Percentiles rank a stretch among this genome's conserved stretches.
phyloP scores from a whole-genome alignment of 805 yeast genomes.

The Ogataea paradorogensis region DNA sequence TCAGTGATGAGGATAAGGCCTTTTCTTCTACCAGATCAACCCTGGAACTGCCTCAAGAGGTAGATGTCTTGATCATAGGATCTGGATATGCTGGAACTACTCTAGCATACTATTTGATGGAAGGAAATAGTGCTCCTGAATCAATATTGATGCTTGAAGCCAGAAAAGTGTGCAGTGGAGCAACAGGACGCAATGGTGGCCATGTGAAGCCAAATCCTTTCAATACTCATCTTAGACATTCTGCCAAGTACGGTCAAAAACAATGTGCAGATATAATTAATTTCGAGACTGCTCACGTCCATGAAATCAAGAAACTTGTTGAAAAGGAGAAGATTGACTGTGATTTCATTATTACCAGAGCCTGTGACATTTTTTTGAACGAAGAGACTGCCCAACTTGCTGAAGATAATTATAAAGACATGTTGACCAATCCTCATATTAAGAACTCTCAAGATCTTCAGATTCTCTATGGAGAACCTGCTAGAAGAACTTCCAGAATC shows the following conservation, averaged over 20 bases:
- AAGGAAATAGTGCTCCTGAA: constrained; percentile 17
- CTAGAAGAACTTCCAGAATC: constrained; percentile 30
- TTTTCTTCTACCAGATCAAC: constrained; percentile 19
- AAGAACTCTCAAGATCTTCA: constrained; percentile 32
- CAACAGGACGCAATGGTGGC: constrained; percentile 50
- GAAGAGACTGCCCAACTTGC: constrained; percentile 14
- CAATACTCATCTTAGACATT: constrained; percentile 15
- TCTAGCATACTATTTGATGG: constrained; percentile 34
- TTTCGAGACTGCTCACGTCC: constrained; percentile 37
- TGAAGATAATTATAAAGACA: constrained; percentile 14
- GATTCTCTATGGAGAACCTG: constrained; percentile 31
- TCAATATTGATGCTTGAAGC: constrained; percentile 34
- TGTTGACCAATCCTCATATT: constrained; percentile 30
- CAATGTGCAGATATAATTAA: constrained; percentile 36
- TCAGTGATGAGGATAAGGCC: constrained; percentile 3
- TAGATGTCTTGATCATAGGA: constrained; percentile 41
- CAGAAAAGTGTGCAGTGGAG: constrained; percentile 38
- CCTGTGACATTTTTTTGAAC: constrained; percentile 27
- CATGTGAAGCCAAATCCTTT: constrained; percentile 40
- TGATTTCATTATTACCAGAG: constrained; percentile 30
- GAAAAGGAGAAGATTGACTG: constrained; percentile 33
- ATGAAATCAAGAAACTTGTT: constrained; percentile 32
- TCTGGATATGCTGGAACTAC: constrained; percentile 45
- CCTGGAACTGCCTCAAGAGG: constrained; percentile 31
- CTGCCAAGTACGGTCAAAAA: constrained; percentile 22